phyloP scores from a whole-genome alignment of 352 stramenopile species.

The Pilasporangium apinafurcum region DNA sequence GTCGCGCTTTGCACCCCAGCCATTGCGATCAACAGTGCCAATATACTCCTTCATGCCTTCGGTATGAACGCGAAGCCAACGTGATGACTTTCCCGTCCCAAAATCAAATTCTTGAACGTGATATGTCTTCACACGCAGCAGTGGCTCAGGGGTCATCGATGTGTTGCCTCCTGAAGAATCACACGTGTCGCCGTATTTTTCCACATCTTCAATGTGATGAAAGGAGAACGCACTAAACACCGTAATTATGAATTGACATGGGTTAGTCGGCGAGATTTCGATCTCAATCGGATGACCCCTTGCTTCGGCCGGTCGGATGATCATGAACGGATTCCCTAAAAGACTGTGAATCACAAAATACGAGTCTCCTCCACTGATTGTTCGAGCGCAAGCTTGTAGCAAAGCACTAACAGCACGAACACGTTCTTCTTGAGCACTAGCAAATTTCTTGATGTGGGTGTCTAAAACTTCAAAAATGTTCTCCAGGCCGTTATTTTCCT shows the following conservation, averaged over 20 bases:
- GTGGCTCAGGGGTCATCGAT: conserved; percentile 40
- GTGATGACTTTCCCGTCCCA: conserved; percentile 52
- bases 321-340: conserved; percentile 61
- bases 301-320: conserved; percentile 66
- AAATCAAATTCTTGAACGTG: conserved; percentile 84
- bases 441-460: conserved; percentile 61
- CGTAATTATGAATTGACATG: conserved; percentile 64
- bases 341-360: conserved; percentile 77
- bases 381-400: conserved; percentile 65
- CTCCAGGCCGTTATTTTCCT: conserved; percentile 58
- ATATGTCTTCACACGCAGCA: conserved; percentile 57
- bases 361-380: conserved; percentile 72
- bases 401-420: conserved; percentile 62
- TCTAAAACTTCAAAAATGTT: conserved; percentile 82
- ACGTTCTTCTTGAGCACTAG: conserved; percentile 48
- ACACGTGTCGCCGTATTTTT: conserved; percentile 44
- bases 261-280: conserved; percentile 44
- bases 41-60: conserved; percentile 52
- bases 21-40: conserved; percentile 8
- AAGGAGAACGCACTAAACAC: conserved; percentile 77
- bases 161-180: conserved; percentile 16
- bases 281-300: conserved; percentile 70
- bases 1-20: conserved; percentile 11
- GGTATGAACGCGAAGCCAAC: conserved; percentile 53
- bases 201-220: conserved; percentile 72